Base-by-base conservation (phyloP, 805 yeast species). In the Saturnispora halmiae region DNA sequence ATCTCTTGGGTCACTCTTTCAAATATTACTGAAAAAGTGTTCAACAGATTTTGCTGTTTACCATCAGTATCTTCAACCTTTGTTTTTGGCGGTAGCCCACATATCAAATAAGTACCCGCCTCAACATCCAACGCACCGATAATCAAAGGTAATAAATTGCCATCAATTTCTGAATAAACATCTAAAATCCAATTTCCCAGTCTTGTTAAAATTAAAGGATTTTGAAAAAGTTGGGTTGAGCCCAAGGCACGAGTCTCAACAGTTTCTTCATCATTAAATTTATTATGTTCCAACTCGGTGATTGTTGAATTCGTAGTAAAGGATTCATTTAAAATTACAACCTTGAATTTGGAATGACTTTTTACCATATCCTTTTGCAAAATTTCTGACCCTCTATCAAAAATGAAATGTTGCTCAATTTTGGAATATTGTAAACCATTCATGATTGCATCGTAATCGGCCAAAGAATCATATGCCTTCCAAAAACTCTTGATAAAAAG, bases 171-270 rank as follows among this genome's bases (percentile, higher is more conserved):
- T 4, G 94, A 81, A 51, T 90, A 81, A 45, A 86, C 80, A 55
- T 94, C 97, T 34, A 86, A 64, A 4, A 92, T 67, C 98, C 98
- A 94, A 44, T 77, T 73, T 0, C 96, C 97, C 20, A 92, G 65
- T 50, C 94, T 75, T 30, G 85, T 66, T 34, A 94, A 61, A 34
- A 94, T 84, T 44, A 92, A 63, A 3, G 98, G 98, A 58, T 92
- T 94, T 50, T 73, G 73, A 60, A 86, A 90, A 38, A 84, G 63
- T 22, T 69, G 73, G 21, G 85, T 65, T 52, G 85, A 92, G n/a
- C 54, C 52, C 21, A 61, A 45, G 0, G 63, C 52, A 16, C 48
- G 51, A 37, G 60, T 55, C 24, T 58, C 65, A 22, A 61, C 51
- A 5, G 56, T 50, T 27, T 58, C 57, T 28, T 53, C 53, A 31